Evolutionary conservation across 2,329 filamentous ascomycete genomes (phyloP), one percentile per base, ranked within the genome.

Genomic region (Sporothrix euskadiensis): DNA sequence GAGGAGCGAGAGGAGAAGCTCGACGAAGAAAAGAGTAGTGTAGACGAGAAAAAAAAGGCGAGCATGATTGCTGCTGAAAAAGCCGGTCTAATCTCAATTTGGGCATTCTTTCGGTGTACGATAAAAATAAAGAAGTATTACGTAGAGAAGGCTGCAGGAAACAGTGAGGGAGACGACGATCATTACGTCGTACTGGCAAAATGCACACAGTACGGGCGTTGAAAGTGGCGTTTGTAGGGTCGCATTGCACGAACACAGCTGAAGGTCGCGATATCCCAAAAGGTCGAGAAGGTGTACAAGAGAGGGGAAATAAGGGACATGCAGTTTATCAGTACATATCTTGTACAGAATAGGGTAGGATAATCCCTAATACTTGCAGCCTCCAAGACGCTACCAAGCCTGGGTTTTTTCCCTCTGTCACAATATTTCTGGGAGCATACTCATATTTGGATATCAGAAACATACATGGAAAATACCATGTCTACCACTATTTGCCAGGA

Each of bases 141-240:
- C 26, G 26, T 26, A 26, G 26, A 49, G 44, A 49, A 49, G 44
- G 44, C 44, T 49, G 44, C 44, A 49, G 44, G 14, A 5, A 14
- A 22, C 22, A 16, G 4, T 4, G 26, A 47, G 39, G n/a, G n/a
- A 47, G 41, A 47, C 22, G 12, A 47, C 12, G 12, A 39, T 66
- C 61, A 5, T 39, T 44, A n/a, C n/a, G n/a, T n/a, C n/a, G n/a
- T n/a, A 26, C 26, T 59, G 56, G 12, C 35, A 35, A 35, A 26
- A 8, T 19, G 30, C 2, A 26, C 26, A 26, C 26, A 39, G 32
- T 8, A 14, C 8, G n/a, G 41, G 61, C 39, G 19, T 35, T 47
- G 14, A 22, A 5, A 44, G 65, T 68, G 61, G 61, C 44, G 65
- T 68, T 68, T 49, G 65, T 35, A 68, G 65, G 44, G 65, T 68